phyloP scores from a whole-genome alignment of 2,329 filamentous ascomycete species.

The Phaeosphaeriaceae sp. region DNA sequence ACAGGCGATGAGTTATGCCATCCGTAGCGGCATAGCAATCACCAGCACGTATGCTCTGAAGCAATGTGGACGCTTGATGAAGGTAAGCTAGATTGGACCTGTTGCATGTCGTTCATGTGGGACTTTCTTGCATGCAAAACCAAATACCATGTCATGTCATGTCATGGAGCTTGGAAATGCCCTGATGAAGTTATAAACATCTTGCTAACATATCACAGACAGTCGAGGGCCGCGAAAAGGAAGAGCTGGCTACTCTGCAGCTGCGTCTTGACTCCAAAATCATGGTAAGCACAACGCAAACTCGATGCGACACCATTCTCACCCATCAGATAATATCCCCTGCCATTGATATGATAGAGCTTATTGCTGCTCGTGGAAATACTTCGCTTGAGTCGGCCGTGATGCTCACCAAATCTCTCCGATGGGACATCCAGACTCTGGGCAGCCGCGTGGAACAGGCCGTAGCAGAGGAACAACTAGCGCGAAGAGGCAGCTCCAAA shows the following conservation, averaged over 20 bases:
- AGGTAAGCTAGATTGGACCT: slow-evolving; percentile 45
- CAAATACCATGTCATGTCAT: not conserved
- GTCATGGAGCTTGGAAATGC: not conserved
- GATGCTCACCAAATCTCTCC: slow-evolving; percentile 79
- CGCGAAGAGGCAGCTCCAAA: slow-evolving; percentile 53
- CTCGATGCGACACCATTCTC: not conserved
- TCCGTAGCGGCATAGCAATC: slow-evolving; percentile 81
- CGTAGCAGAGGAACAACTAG: slow-evolving; percentile 67
- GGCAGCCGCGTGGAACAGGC: slow-evolving; percentile 77
- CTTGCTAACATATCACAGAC: slow-evolving; percentile 17
- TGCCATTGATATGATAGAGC: slow-evolving; percentile 88
- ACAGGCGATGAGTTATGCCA: slow-evolving; percentile 91
- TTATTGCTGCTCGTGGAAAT: slow-evolving; percentile 81
- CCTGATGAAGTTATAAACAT: not conserved
- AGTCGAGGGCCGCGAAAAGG: slow-evolving; percentile 73
- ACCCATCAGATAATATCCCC: slow-evolving; percentile 77
- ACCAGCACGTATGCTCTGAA: slow-evolving; percentile 85
- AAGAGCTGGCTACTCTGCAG: slow-evolving; percentile 76
- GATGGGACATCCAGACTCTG: slow-evolving; percentile 81
- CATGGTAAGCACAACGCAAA: slow-evolving; percentile 59
- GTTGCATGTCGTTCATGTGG: not conserved
- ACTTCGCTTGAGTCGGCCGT: slow-evolving; percentile 85
- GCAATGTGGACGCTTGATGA: slow-evolving; percentile 79
- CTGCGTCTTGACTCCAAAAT: slow-evolving; percentile 84
- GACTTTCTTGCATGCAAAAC: not conserved